Percentiles rank a stretch among this genome's conserved stretches.
Evolutionary conservation across 441 rosid species (phyloP).

Genomic region (Flueggea neowawraea): DNA sequence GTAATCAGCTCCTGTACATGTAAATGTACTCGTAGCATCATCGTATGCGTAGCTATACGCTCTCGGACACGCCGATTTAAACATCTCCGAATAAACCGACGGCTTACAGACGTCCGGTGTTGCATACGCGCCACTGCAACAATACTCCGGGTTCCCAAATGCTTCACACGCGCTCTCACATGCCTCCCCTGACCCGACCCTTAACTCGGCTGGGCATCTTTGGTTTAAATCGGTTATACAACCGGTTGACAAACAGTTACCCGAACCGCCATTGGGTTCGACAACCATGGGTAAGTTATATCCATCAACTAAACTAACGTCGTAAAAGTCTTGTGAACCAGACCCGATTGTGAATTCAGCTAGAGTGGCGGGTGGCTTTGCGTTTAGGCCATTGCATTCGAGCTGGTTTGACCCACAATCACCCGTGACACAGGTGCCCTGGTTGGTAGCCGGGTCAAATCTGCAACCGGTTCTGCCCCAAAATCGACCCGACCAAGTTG

Average conservation of each 20-base stretch:
- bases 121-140: conserved; percentile 73
- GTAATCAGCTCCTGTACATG: conserved; percentile 78
- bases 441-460: conserved; percentile 47
- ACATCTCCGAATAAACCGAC: conserved; percentile 57
- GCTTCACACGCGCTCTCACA: conserved; percentile 96
- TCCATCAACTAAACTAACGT: conserved; percentile 92
- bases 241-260: conserved; percentile 66
- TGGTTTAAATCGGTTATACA: conserved; percentile 68
- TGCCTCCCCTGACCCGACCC: conserved; percentile 52
- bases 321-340: conserved; percentile 66
- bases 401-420: conserved; percentile 71
- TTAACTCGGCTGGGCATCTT: conserved; percentile 69
- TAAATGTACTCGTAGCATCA: conserved; percentile 81
- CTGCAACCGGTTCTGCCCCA: conserved; percentile 88
- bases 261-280: conserved; percentile 73
- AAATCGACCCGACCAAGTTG: conserved; percentile 92
- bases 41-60: conserved; percentile 94
- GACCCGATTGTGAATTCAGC: conserved; percentile 90
- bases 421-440: conserved; percentile 69
- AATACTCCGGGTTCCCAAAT: conserved; percentile 65
- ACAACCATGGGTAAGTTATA: conserved; percentile 85
- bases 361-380: conserved; percentile 78
- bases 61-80: conserved; percentile 71
- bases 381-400: conserved; percentile 75
- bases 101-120: conserved; percentile 79